Percentiles rank a stretch among this genome's conserved stretches.
phyloP scores from a whole-genome alignment of 768 basidiomycete species.

The Mrakia gelida region DNA sequence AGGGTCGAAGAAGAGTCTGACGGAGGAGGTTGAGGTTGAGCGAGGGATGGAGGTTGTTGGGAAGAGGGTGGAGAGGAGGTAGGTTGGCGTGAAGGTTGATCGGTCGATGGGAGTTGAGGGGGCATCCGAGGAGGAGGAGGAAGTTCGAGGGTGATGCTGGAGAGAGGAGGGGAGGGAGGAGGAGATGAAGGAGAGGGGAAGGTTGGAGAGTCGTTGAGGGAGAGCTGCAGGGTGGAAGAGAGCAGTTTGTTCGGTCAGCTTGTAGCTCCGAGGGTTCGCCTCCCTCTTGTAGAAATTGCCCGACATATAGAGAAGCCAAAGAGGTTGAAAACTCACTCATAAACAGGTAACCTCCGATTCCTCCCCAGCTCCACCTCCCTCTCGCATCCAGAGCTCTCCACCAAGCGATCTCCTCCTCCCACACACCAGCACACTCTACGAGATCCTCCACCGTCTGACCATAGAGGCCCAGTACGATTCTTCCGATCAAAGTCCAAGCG shows the following conservation, averaged over 20 bases:
- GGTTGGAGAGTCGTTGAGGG: conserved; percentile 27
- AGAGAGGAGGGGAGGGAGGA: conserved; percentile 1
- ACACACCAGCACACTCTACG: conserved; percentile 14
- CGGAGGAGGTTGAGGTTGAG: not conserved
- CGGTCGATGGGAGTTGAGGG: not conserved
- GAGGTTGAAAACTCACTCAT: conserved; percentile 14
- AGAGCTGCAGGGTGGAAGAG: conserved; percentile 25
- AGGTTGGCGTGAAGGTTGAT: conserved; percentile 17
- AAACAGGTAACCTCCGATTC: conserved; percentile 27
- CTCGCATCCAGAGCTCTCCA: conserved; percentile 24
- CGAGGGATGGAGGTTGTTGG: conserved; percentile 27
- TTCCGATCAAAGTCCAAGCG: conserved; percentile 27
- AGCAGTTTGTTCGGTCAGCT: too few species aligned
- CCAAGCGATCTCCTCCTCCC: conserved; percentile 33
- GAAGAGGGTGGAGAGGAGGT: conserved; percentile 31
- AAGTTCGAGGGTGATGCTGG: not conserved
- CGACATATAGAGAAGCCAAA: not conserved
- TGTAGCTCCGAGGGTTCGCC: too few species aligned
- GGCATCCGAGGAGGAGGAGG: not conserved
- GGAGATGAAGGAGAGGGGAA: not conserved
- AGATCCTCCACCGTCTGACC: conserved; percentile 23
- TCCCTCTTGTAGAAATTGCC: not conserved
- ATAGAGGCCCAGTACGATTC: conserved; percentile 21
- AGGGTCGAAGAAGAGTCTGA: conserved; percentile 14
- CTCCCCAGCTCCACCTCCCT: conserved; percentile 22